These are phyloP conservation scores for Lipomyces yamanashiensis DNA, from an alignment of 805 yeast genomes.

Conservation along the genomic window DNA sequence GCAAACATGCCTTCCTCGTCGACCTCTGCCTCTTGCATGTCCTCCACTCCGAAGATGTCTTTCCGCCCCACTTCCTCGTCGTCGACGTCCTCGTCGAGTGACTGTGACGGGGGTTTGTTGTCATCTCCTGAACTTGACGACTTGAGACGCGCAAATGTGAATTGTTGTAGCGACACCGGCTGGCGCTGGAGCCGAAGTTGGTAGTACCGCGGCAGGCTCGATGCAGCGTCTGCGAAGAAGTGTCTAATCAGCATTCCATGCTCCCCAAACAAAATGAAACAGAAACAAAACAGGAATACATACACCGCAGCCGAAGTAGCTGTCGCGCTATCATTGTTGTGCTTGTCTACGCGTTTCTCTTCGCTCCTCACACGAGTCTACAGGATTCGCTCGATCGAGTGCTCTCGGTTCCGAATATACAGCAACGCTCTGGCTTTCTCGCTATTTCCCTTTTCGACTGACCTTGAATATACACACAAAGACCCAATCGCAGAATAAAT, in stretches of 20 bases:
- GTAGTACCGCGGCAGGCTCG: not conserved
- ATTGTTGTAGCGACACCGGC: not conserved
- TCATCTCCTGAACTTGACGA: not conserved
- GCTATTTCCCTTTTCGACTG: no score
- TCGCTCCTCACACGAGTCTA: not conserved
- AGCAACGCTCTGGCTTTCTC: no score
- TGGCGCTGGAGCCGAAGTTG: conserved; percentile 5
- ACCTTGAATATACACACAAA: no score
- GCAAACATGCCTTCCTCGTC: conserved; percentile 33
- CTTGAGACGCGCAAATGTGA: not conserved
- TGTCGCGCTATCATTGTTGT: conserved; percentile 16
- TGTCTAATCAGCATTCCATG: not conserved
- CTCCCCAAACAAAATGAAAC: not conserved
- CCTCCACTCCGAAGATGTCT: not conserved
- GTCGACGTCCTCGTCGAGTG: not conserved
- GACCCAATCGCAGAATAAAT: no score
- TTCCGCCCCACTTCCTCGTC: not conserved
- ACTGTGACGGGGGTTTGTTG: not conserved
- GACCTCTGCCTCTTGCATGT: conserved; percentile 28
- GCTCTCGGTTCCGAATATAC: not conserved
- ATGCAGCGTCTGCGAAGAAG: not conserved
- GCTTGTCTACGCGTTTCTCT: not conserved
- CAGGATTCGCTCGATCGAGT: no score
- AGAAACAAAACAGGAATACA: not conserved
- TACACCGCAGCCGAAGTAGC: conserved; percentile 17